A percentile compares a stretch with the other conserved stretches of the same genome.
Conservation (phyloP, 2,329 filamentous ascomycete species). For the Fusarium sp. region DNA sequence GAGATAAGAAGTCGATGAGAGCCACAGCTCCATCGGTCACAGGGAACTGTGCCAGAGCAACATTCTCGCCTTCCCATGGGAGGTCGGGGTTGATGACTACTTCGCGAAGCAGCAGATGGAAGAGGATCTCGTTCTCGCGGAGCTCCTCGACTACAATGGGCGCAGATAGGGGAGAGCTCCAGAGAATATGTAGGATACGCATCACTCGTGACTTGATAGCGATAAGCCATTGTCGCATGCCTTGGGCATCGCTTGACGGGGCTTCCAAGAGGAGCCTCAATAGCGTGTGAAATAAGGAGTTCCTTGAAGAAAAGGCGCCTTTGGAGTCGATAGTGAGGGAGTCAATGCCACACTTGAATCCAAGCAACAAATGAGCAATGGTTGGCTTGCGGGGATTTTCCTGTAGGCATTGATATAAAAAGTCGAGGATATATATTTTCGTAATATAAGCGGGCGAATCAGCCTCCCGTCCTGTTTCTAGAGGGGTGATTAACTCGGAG, state of each 20-base stretch:
- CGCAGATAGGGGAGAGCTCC: constrained; percentile 82
- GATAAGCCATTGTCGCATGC: constrained; percentile 73
- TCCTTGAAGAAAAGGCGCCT: constrained; percentile 74
- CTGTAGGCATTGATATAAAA: constrained; percentile 81
- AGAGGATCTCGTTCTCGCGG: constrained; percentile 80
- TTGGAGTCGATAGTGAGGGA: constrained; percentile 73
- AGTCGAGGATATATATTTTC: constrained; percentile 85
- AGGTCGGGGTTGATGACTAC: constrained; percentile 73
- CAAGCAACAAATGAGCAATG: constrained; percentile 89
- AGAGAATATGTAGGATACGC: constrained; percentile 81
- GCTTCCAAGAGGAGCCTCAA: constrained; percentile 75
- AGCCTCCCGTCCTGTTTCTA: constrained; percentile 78
- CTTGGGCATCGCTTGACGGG: constrained; percentile 68
- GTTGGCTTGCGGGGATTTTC: constrained; percentile 80
- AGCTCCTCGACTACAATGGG: constrained; percentile 80
- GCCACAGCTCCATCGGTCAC: constrained; percentile 72
- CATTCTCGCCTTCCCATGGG: constrained; percentile 75
- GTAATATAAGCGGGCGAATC: constrained; percentile 78
- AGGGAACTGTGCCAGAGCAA: constrained; percentile 72
- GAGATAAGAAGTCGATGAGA: constrained; percentile 78
- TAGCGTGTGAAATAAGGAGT: constrained; percentile 85
- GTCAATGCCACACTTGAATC: constrained; percentile 80
- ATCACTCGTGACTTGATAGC: constrained; percentile 73
- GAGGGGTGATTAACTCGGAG: constrained; percentile 70
- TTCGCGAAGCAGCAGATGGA: constrained; percentile 77